These are phyloP conservation scores for Acer yangbiense DNA, from an alignment of 345 rosid species.

Conservation along the genomic window DNA sequence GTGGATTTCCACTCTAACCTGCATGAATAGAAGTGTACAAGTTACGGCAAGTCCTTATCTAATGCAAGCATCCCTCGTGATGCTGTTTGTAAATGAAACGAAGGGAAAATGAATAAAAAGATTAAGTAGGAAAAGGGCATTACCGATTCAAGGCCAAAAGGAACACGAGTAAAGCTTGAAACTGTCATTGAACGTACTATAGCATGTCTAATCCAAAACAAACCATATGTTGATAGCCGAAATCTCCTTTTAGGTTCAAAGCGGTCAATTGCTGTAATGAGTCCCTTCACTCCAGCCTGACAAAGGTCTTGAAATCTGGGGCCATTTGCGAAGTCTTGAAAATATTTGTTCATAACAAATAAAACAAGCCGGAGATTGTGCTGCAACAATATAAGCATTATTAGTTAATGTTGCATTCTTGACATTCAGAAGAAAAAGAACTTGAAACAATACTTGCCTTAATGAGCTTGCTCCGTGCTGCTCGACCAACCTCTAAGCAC, in stretches of 20 bases:
- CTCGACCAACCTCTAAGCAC: slow-evolving; percentile 66
- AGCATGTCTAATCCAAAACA: slow-evolving; percentile 96
- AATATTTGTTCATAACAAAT: slow-evolving; percentile 85
- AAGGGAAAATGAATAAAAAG: slow-evolving; percentile 10
- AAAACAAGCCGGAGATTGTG: slow-evolving; percentile 93
- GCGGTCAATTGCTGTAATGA: slow-evolving; percentile 88
- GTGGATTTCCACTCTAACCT: slow-evolving; percentile 83
- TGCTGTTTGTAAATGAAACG: not conserved
- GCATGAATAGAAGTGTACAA: slow-evolving; percentile 22
- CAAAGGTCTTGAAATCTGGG: slow-evolving; percentile 91
- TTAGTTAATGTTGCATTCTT: not conserved
- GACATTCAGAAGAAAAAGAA: not conserved
- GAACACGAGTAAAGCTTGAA: slow-evolving; percentile 79
- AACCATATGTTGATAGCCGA: slow-evolving; percentile 81
- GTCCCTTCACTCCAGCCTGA: slow-evolving; percentile 94
- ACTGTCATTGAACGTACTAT: slow-evolving; percentile 85
- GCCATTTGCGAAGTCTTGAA: slow-evolving; percentile 77
- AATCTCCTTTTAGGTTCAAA: slow-evolving; percentile 79
- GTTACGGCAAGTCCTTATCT: slow-evolving; percentile 3
- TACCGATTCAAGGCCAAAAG: slow-evolving; percentile 96
- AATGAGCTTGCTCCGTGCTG: slow-evolving; percentile 90
- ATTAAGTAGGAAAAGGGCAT: slow-evolving; percentile 24
- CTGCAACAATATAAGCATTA: slow-evolving; percentile 46
- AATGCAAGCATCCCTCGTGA: not conserved
- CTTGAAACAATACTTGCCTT: slow-evolving; percentile 48